phyloP scores from a whole-genome alignment of 2,329 filamentous ascomycete species.

The Zymoseptoria passerinii region DNA sequence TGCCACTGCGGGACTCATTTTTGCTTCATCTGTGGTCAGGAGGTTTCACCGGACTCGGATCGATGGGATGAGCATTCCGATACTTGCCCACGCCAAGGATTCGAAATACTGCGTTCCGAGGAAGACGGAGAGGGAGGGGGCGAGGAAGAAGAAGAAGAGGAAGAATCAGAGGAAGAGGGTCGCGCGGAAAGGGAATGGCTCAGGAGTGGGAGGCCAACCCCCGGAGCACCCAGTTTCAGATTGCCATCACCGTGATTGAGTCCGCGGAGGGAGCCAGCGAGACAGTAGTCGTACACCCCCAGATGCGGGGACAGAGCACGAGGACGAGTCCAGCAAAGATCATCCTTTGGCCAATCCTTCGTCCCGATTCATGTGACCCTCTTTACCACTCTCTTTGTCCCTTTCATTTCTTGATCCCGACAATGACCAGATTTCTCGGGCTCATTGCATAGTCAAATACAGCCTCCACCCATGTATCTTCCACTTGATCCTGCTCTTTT shows the following conservation, averaged over 20 bases:
- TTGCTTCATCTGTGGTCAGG: conserved; percentile 4
- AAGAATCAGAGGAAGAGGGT: neutral
- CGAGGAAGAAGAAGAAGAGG: neutral
- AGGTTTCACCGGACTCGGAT: neutral
- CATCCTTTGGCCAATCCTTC: too few relatives aligned
- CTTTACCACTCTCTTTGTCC: neutral
- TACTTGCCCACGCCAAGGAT: neutral
- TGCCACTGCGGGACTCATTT: conserved; percentile 12
- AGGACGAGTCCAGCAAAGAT: too few relatives aligned
- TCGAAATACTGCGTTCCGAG: too few relatives aligned
- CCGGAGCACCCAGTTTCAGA: too few relatives aligned
- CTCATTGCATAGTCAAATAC: conserved; percentile 84
- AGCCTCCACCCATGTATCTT: conserved; percentile 79
- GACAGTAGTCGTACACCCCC: too few relatives aligned
- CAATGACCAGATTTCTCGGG: conserved; percentile 85
- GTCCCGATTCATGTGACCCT: too few relatives aligned
- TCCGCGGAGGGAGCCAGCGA: too few relatives aligned
- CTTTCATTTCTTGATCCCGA: conserved; percentile 63
- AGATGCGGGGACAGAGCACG: too few relatives aligned
- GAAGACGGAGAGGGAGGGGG: neutral
- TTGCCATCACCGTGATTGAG: too few relatives aligned
- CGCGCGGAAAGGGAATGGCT: neutral
- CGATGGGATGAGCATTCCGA: neutral
- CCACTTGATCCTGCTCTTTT: conserved; percentile 62
- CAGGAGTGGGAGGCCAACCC: neutral